These are phyloP conservation scores for Intubia oerlemansii DNA, from an alignment of 2,329 filamentous ascomycete species.

Conservation along the genomic window DNA sequence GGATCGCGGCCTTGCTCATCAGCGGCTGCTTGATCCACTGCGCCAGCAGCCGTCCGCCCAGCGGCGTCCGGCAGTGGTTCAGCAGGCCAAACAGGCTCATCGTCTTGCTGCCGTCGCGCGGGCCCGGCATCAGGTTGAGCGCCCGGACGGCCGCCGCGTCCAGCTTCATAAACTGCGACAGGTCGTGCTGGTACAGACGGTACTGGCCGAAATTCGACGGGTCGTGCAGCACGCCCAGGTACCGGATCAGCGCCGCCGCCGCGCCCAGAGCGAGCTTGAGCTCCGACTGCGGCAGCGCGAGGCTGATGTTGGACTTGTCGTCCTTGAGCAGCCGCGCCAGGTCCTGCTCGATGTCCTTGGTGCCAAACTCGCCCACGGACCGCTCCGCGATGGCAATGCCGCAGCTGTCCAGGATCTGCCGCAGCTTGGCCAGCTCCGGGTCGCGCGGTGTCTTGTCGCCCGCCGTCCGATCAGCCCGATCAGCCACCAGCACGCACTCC, in stretches of 20 bases:
- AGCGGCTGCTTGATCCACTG: conserved; percentile 97
- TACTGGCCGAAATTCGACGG: conserved; percentile 93
- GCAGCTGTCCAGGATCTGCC: conserved; percentile 77
- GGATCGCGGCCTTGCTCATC: conserved; percentile 72
- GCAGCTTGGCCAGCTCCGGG: conserved; percentile 68
- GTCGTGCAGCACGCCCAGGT: conserved; percentile 77
- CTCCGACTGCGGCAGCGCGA: conserved; percentile 58
- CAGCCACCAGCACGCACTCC: conserved; percentile 72
- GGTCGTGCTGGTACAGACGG: conserved; percentile 88
- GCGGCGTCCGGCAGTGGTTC: conserved; percentile 93
- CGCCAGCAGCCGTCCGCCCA: conserved; percentile 70
- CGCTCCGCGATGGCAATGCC: conserved; percentile 78
- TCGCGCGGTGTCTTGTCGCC: conserved; percentile 52
- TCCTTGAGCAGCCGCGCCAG: conserved; percentile 71
- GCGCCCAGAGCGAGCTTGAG: conserved; percentile 92
- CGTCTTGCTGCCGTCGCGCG: conserved; percentile 81
- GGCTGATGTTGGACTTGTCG: conserved; percentile 51
- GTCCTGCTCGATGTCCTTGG: conserved; percentile 89
- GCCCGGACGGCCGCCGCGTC: conserved; percentile 88
- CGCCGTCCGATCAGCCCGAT: conserved; percentile 33
- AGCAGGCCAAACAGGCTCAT: conserved; percentile 92
- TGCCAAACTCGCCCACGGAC: conserved; percentile 55
- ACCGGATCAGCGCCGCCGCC: conserved; percentile 83
- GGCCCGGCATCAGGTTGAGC: conserved; percentile 90
- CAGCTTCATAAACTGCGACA: conserved; percentile 95